Evolutionary conservation across 768 basidiomycete species (phyloP), one percentile per base, ranked within the genome.

Genomic region (Trametes meyenii): DNA sequence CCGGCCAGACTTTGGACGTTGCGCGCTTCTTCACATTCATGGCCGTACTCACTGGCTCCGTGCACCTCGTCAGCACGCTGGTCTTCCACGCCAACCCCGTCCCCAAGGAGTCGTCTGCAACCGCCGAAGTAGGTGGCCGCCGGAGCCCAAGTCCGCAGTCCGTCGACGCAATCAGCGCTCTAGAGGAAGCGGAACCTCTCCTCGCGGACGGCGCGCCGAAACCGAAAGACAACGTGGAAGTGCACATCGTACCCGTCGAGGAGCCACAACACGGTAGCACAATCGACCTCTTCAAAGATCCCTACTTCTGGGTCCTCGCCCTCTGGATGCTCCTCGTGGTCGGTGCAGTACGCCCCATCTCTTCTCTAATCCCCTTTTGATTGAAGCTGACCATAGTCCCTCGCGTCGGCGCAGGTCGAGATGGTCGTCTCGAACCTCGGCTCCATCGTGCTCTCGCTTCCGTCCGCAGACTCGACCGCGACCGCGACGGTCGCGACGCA

Each of bases 391-490:
- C 21, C 10, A 29, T 29, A 29, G 50, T 45, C 23, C 60, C 55
- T 33, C 2, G 38, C 12, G 7, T 33, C 29, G 4, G 60, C 45
- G 6, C 55, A 90, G 88, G 83, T 82, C 48, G 90, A 92, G 72
- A 92, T 91, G 90, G 79, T 94, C 21, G 85, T 93, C 19, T 87
- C 90, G 19, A 94, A 92, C 67, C 86, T 94, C 49, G 91, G 90
- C 39, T 85, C 88, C 1, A 88, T 93, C 52, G 81, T 88, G 14
- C 74, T 87, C 4, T 86, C 91, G 14, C 80, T 92, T 38, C 83
- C 85, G 12, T 66, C 71, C 19, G 14, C 51, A 5, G 45, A 69
- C 7, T 39, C 55, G 19, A 55, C 64, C 36, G 29, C 33, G 2
- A 42, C 61, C 21, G 61, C 65, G 29, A 61, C 64, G 44, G 61